Evolutionary conservation across 352 stramenopile genomes (phyloP), one percentile per base, ranked within the genome.

Genomic region (Phytopythium kandeliae): DNA sequence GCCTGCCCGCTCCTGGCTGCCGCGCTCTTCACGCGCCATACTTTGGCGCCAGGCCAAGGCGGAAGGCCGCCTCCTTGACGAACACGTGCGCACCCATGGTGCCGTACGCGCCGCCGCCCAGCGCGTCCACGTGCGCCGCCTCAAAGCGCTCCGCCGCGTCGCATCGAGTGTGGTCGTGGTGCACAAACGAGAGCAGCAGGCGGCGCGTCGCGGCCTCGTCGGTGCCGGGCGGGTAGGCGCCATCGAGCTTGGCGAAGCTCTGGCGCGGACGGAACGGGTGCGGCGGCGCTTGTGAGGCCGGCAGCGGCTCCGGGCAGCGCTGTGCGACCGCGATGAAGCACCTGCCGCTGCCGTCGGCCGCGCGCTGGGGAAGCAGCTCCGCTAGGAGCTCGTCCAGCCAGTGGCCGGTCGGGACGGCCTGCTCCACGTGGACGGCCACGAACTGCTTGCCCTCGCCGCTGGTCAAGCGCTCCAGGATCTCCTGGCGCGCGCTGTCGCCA

Each of bases 11-110:
- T n/a, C n/a, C n/a, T n/a, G n/a, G n/a, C n/a, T n/a, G n/a, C n/a
- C n/a, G n/a, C n/a, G n/a, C 42, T 37, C 25, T 8, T 66, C 52
- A 86, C n/a, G 81, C 81, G 17, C 81, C 81, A 54, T 92, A 92
- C 60, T 92, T 92, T 3, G 81, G 81, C 2, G 75, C 73, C 19
- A 68, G 81, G 10, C 81, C 81, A 28, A 92, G 67, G 16, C 81
- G 78, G 55, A 92, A 92, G 2, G 81, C 81, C 58, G 86, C 71
- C 58, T 92, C 81, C 40, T 86, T 84, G 60, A 89, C 77, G 48
- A 86, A 79, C 22, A 88, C 75, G 36, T 74, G 70, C 11, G 69
- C 69, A 42, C 85, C 66, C 81, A 92, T 92, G 17, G 67, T 51
- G 38, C 81, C 77, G 48, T 92, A 92, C 15, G 68, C 71, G 3